Percentiles rank a stretch among this genome's conserved stretches.
Evolutionary conservation across 2,329 filamentous ascomycete species (phyloP).

Genomic region (Arthrobotrys entomopaga): DNA sequence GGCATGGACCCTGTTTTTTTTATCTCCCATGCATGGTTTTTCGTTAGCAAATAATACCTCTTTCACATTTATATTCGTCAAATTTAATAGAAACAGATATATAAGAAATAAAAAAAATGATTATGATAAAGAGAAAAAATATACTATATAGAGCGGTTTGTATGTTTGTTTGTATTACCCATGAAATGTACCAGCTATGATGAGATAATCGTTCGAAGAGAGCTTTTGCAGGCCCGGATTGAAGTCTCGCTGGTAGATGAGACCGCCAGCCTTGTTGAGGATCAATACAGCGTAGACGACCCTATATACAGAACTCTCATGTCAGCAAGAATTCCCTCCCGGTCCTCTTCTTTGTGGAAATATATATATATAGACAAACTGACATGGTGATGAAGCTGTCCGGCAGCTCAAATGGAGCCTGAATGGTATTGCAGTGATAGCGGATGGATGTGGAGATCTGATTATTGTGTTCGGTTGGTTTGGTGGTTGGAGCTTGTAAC

Average conservation of each 20-base stretch:
- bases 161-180: conserved; percentile 68
- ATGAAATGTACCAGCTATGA: conserved; percentile 96
- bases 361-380: not conserved
- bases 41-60: no score
- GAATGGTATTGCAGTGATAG: not conserved
- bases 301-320: conserved; percentile 67
- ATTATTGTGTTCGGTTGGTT: not conserved
- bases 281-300: conserved; percentile 94
- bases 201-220: conserved; percentile 93
- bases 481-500: conserved; percentile 7
- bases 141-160: not conserved
- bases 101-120: no score
- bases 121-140: no score
- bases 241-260: conserved; percentile 96
- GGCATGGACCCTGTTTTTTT: conserved; percentile 70
- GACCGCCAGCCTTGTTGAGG: conserved; percentile 97
- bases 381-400: conserved; percentile 16
- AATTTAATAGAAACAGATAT: no score
- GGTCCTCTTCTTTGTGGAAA: not conserved
- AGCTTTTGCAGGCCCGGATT: conserved; percentile 86
- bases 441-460: not conserved
- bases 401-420: not conserved
- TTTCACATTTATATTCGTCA: no score
- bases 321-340: conserved; percentile 7
- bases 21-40: not conserved